These are phyloP conservation scores for Plenodomus tracheiphilus DNA, from an alignment of 2,329 filamentous ascomycete species.

Conservation along the genomic window DNA sequence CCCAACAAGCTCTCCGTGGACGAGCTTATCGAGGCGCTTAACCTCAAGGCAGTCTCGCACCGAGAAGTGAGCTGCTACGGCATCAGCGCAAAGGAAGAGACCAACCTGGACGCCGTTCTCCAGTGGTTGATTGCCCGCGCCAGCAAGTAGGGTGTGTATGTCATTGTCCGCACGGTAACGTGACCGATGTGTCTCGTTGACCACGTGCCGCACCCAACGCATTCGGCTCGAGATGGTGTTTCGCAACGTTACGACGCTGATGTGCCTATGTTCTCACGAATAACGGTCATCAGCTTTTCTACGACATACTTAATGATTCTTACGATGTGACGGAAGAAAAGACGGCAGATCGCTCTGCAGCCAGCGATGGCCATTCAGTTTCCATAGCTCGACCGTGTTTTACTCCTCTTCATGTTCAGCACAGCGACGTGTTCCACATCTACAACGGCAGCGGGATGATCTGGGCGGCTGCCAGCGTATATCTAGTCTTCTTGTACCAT, in stretches of 20 bases:
- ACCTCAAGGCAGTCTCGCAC: constrained; percentile 84
- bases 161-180: constrained; percentile 23
- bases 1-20: constrained; percentile 90
- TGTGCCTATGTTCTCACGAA: constrained; percentile 41
- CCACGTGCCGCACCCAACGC: constrained; percentile 27
- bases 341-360: constrained; percentile 50
- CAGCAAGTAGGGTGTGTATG: constrained; percentile 46
- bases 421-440: constrained; percentile 13
- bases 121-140: constrained; percentile 95
- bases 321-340: constrained; percentile 57
- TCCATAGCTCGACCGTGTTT: constrained; percentile 39
- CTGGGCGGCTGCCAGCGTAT: neutral
- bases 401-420: constrained; percentile 7
- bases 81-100: constrained; percentile 98
- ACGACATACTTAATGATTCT: constrained; percentile 55
- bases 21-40: constrained; percentile 89
- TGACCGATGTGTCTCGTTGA: constrained; percentile 22
- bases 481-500: constrained; percentile 11
- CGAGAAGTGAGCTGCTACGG: constrained; percentile 98
- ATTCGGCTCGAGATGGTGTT: constrained; percentile 23
- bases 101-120: constrained; percentile 94
- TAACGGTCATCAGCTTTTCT: constrained; percentile 45
- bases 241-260: constrained; percentile 36
- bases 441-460: neutral
- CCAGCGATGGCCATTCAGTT: constrained; percentile 54